Evolutionary conservation across 768 basidiomycete genomes (phyloP).

Genomic region (Mycena maculata): DNA sequence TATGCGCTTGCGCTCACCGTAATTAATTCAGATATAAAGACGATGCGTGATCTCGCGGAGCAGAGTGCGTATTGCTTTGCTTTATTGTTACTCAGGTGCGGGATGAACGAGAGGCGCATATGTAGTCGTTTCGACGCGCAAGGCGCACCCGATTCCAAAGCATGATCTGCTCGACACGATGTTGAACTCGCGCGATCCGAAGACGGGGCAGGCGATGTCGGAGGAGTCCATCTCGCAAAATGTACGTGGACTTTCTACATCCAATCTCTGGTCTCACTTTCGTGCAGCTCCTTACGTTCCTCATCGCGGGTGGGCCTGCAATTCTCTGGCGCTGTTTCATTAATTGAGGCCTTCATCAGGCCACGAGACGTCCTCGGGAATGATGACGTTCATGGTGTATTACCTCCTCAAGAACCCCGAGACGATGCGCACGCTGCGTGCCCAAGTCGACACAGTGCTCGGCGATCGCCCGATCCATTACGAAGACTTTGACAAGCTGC

Average conservation of each 20-base stretch:
- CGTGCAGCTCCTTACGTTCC: conserved; percentile 63
- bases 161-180: conserved; percentile 61
- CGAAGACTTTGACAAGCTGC: conserved; percentile 55
- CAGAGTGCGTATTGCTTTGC: conserved; percentile 45
- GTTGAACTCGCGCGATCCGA: conserved; percentile 56
- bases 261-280: no score
- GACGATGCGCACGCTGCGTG: conserved; percentile 57
- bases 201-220: conserved; percentile 54
- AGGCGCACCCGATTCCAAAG: conserved; percentile 50
- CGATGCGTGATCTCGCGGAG: conserved; percentile 54
- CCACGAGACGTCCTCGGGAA: conserved; percentile 46
- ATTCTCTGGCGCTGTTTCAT: neutral
- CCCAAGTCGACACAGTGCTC: conserved; percentile 59
- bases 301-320: conserved; percentile 54
- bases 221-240: conserved; percentile 58
- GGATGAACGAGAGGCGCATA: neutral
- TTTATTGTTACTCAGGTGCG: no score
- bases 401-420: conserved; percentile 57
- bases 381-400: conserved; percentile 57
- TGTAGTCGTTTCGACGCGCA: conserved; percentile 54
- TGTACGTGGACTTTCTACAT: conserved; percentile 37
- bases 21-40: no score
- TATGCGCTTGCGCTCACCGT: no score
- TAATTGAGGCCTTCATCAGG: conserved; percentile 20
- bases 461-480: conserved; percentile 52